phyloP scores from a whole-genome alignment of 352 stramenopile species.

The Pythium volutum region DNA sequence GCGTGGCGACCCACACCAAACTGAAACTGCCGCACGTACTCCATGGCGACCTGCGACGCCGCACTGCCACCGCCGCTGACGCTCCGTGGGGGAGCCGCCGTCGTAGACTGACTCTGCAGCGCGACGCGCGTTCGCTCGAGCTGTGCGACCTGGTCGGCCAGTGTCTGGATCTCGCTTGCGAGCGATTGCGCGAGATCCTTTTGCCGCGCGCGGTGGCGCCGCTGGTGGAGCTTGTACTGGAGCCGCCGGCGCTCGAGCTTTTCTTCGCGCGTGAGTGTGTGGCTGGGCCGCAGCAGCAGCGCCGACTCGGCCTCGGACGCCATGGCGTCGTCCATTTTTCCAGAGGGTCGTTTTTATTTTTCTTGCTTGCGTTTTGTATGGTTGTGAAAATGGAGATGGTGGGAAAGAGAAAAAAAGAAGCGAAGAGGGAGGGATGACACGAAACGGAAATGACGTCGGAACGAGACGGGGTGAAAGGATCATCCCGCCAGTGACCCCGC shows the following conservation, averaged over 20 bases:
- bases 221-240: conserved; percentile 74
- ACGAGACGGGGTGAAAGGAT: not conserved
- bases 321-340: not conserved
- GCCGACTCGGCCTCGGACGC: not conserved
- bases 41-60: conserved; percentile 33
- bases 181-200: conserved; percentile 23
- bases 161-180: conserved; percentile 30
- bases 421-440: not conserved
- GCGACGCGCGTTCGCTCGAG: conserved; percentile 27
- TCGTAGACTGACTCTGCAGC: not conserved
- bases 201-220: conserved; percentile 60
- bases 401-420: not conserved
- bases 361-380: not conserved
- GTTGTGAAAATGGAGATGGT: not conserved
- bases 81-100: conserved; percentile 21
- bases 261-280: conserved; percentile 27
- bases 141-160: conserved; percentile 40
- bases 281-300: conserved; percentile 5
- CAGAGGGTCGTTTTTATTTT: not conserved
- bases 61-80: not conserved
- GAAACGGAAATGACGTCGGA: not conserved
- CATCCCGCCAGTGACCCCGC: not conserved
- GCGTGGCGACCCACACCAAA: not conserved
- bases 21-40: conserved; percentile 60
- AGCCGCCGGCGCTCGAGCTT: conserved; percentile 48